Base-by-base conservation (phyloP, 23 red algal species). In the Chondrus crispus region DNA sequence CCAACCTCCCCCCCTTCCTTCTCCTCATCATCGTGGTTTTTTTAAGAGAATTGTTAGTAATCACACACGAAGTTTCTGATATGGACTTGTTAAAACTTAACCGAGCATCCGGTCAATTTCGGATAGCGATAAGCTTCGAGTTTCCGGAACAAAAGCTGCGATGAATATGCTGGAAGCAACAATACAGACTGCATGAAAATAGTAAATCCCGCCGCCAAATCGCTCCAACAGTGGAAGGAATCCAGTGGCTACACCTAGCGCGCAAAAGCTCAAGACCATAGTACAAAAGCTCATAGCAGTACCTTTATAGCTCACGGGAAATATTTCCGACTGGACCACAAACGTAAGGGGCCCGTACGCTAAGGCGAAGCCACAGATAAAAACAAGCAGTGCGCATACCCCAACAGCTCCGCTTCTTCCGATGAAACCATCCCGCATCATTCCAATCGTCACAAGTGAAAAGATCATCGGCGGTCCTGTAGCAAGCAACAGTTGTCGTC, bases 311-410 rank as follows among this genome's bases (percentile, higher is more conserved):
- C 26, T 74, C 14, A 85, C 76, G 3, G 76, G 66, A 89, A 88
- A 95, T 3, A 95, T 78, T 39, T 95, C 93, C 13, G 80, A 81
- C 12, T 76, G 43, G n/a, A 95, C 50, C 24, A 95, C 19, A 80
- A 95, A 85, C 6, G 93, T 76, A 10, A 95, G 49, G 16, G 93
- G 86, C 13, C 93, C 93, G 45, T 90, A 90, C n/a, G 87, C 53
- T 42, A 91, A 69, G 1, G 93, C 93, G 66, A 95, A 95, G 7
- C 70, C 60, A 45, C 62, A 42, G 16, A 95, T 69, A 68, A 91
- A 95, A 30, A 79, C 10, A 13, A 95, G 44, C 41, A 95, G 32
- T 11, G 82, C 75, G 36, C 80, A 76, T 11, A 90, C 41, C 3
- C 85, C 86, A 20, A 86, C n/a, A 36, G 62, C 33, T 12, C 55